Evolutionary conservation across 257 asterid species (phyloP).

Genomic region (Euphrasia confusa): DNA sequence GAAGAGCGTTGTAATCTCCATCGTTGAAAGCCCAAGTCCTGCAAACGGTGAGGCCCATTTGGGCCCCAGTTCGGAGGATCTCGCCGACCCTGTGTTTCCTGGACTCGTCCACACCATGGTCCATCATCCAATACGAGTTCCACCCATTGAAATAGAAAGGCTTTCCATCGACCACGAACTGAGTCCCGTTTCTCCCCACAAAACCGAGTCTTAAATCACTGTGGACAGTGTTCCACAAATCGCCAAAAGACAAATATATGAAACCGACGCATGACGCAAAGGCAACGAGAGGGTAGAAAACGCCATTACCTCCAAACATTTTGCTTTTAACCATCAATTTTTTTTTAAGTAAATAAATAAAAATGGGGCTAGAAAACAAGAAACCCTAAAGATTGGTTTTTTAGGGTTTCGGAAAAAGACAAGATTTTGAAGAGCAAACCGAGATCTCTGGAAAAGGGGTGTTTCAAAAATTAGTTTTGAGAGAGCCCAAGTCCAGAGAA

Average conservation of each 20-base stretch:
- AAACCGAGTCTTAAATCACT: conserved; percentile 52
- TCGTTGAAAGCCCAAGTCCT: conserved; percentile 99
- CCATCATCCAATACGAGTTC: conserved; percentile 99
- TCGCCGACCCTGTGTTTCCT: conserved; percentile 55
- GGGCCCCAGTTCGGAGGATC: conserved; percentile 75
- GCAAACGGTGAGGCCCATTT: conserved; percentile 95
- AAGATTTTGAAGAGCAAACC: conserved; percentile 33
- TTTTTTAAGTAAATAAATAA: conserved; percentile 4
- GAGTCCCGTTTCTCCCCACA: conserved; percentile 95
- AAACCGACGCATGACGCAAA: conserved; percentile 76
- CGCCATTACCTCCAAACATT: conserved; percentile 67
- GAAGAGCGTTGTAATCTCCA: conserved; percentile 90
- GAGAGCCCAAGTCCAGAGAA: conserved; percentile 35
- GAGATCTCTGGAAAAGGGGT: conserved; percentile 51
- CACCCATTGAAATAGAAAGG: conserved; percentile 94
- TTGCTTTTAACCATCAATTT: conserved; percentile 36
- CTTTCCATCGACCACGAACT: conserved; percentile 77
- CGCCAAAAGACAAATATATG: conserved; percentile 80
- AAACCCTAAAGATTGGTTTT: conserved; percentile 26
- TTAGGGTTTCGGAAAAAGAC: conserved; percentile 21
- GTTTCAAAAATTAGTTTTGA: conserved; percentile 29
- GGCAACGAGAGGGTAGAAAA: conserved; percentile 78
- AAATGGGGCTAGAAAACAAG: conserved; percentile 24
- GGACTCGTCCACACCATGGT: conserved; percentile 71
- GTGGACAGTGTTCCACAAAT: conserved; percentile 47